A percentile compares a stretch with the other conserved stretches of the same genome.
Conservation (phyloP, 192 early-diverging fungal species). For the Spinellus fusiger region DNA sequence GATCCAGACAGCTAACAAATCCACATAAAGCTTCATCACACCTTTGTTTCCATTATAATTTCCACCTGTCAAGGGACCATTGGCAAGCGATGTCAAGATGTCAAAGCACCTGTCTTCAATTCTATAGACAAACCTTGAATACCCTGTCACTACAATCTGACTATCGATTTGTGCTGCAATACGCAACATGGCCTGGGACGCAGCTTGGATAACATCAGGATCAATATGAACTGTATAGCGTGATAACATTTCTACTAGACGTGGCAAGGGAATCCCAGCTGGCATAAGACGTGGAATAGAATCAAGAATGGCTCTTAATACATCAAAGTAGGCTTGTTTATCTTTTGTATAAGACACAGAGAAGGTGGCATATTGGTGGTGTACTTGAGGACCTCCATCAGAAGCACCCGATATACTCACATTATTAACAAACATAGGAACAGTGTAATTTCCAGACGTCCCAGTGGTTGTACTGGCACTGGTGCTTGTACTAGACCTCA, state of each 20-base stretch:
- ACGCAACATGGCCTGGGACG: conserved; percentile 57
- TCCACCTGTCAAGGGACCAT: conserved; percentile 19
- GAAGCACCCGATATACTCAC: conserved; percentile 1
- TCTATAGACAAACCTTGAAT: conserved; percentile 43
- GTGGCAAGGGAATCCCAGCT: conserved; percentile 50
- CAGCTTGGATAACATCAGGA: conserved; percentile 63
- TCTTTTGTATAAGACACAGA: conserved; percentile 48
- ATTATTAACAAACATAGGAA: conserved; percentile 17
- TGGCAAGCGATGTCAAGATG: conserved; percentile 26
- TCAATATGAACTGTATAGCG: conserved; percentile 85
- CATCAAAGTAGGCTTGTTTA: conserved; percentile 57
- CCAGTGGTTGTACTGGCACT: background rate
- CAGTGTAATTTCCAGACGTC: conserved; percentile 16
- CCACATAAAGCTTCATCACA: conserved; percentile 60
- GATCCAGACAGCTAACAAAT: conserved; percentile 54
- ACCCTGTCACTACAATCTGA: conserved; percentile 44
- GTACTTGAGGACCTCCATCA: conserved; percentile 32
- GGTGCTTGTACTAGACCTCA: background rate
- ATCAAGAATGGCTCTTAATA: conserved; percentile 67
- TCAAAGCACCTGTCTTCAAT: conserved; percentile 49
- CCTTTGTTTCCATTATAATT: conserved; percentile 34
- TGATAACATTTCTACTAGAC: conserved; percentile 74
- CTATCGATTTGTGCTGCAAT: conserved; percentile 57
- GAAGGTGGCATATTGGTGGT: conserved; percentile 42
- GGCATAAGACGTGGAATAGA: conserved; percentile 66